Conservation (phyloP, 768 basidiomycete genomes). For the Russula dissimulans region DNA sequence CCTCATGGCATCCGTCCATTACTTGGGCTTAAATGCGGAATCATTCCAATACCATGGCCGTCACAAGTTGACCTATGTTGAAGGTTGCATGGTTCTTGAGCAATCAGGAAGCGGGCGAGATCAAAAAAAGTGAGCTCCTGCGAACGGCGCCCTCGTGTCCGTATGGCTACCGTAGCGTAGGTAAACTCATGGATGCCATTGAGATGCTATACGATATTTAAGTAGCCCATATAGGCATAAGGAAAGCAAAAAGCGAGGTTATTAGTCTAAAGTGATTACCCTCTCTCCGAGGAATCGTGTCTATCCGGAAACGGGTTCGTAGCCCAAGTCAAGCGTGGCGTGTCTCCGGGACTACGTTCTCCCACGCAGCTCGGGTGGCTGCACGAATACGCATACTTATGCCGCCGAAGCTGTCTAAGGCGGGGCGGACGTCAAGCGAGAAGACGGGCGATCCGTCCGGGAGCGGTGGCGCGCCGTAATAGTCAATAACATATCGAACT, state of each 20-base stretch:
- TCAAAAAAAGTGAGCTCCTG: background rate
- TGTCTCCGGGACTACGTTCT: background rate
- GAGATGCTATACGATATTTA: background rate
- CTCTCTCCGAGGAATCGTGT: background rate
- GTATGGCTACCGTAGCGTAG: background rate
- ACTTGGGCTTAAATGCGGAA: background rate
- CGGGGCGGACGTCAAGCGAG: constrained; percentile 90
- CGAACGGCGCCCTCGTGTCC: background rate
- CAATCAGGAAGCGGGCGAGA: background rate
- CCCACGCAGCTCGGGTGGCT: constrained; percentile 23
- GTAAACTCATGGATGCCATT: background rate
- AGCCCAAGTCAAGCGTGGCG: constrained; percentile 1
- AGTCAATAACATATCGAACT: constrained; percentile 96
- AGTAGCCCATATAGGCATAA: background rate
- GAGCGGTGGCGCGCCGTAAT: constrained; percentile 89
- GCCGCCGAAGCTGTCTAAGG: constrained; percentile 76
- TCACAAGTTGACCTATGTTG: no score
- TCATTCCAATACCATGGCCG: background rate
- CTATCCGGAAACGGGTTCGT: background rate
- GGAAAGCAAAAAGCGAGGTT: background rate
- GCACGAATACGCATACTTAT: constrained; percentile 44
- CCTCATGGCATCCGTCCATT: background rate
- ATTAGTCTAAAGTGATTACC: background rate
- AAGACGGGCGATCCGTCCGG: constrained; percentile 91
- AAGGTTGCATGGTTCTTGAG: background rate